Evolutionary conservation across 2,329 filamentous ascomycete genomes (phyloP).

Genomic region (Sarocladiaceae sp.): DNA sequence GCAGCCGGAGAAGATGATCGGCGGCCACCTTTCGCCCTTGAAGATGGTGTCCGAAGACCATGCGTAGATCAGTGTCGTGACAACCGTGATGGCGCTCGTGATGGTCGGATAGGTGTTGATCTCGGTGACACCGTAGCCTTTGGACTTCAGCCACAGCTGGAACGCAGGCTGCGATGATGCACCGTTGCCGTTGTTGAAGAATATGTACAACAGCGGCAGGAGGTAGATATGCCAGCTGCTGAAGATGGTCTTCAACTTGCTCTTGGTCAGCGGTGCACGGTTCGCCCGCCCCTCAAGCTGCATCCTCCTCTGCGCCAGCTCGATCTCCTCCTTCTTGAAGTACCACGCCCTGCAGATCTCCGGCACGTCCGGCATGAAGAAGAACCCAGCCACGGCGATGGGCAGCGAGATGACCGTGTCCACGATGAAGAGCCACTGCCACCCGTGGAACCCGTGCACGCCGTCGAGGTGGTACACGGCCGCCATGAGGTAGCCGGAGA

Average conservation of each 20-base stretch:
- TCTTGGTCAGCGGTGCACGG: constrained; percentile 30
- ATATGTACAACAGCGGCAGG: constrained; percentile 52
- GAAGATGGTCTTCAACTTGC: constrained; percentile 55
- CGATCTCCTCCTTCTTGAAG: constrained; percentile 19
- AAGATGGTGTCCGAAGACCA: constrained; percentile 60
- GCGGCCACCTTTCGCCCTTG: constrained; percentile 54
- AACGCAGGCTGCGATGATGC: constrained; percentile 49
- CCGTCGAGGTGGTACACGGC: constrained; percentile 28
- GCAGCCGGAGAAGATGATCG: constrained; percentile 49
- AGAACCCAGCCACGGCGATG: constrained; percentile 25
- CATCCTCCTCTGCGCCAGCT: constrained; percentile 23
- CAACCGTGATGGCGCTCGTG: constrained; percentile 44
- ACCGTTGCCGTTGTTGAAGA: constrained; percentile 54
- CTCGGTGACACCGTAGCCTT: constrained; percentile 34
- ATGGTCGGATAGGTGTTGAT: constrained; percentile 54
- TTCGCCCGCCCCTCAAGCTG: constrained; percentile 37
- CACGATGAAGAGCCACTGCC: constrained; percentile 33
- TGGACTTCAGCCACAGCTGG: constrained; percentile 37
- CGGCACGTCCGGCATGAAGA: constrained; percentile 25
- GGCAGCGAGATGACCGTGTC: constrained; percentile 22
- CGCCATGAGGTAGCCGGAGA: constrained; percentile 26
- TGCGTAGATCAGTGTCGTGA: constrained; percentile 56
- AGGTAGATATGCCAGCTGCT: constrained; percentile 59
- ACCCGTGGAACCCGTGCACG: constrained; percentile 39
- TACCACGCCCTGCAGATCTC: constrained; percentile 22